Conservation (phyloP, 805 yeast genomes). For the Wickerhamiella galacta region DNA sequence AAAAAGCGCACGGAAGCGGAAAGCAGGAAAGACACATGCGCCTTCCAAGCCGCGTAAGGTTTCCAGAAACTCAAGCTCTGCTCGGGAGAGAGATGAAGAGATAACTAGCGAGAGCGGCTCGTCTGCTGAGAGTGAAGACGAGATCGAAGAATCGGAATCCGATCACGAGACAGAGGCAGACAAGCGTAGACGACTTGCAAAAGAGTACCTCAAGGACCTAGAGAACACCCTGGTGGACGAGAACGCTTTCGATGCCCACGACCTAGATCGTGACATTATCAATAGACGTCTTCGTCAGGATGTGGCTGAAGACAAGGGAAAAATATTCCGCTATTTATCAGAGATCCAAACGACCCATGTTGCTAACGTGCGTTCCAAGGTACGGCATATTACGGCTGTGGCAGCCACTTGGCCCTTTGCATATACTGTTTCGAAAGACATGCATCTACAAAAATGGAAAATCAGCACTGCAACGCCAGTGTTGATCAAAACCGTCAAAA, state of each 20-base stretch:
- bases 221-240: constrained; percentile 31
- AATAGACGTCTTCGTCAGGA: constrained; percentile 68
- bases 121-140: constrained; percentile 25
- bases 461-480: constrained; percentile 40
- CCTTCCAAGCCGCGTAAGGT: neutral
- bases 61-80: constrained; percentile 5
- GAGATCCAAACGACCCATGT: constrained; percentile 9
- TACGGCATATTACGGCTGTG: constrained; percentile 21
- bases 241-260: constrained; percentile 68
- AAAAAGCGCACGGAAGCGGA: constrained; percentile 7
- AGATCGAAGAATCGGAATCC: constrained; percentile 59
- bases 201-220: constrained; percentile 72
- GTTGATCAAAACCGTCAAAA: constrained; percentile 46
- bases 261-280: constrained; percentile 73
- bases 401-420: constrained; percentile 44
- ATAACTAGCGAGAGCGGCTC: constrained; percentile 8
- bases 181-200: constrained; percentile 83
- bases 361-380: constrained; percentile 5
- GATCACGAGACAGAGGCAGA: constrained; percentile 74
- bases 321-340: constrained; percentile 32
- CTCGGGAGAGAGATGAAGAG: constrained; percentile 10
- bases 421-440: constrained; percentile 70
- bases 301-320: constrained; percentile 80
- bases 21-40: neutral
- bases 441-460: constrained; percentile 66